Conservation (phyloP, 345 rosid species). For the Diplotaxis tenuifolia region DNA sequence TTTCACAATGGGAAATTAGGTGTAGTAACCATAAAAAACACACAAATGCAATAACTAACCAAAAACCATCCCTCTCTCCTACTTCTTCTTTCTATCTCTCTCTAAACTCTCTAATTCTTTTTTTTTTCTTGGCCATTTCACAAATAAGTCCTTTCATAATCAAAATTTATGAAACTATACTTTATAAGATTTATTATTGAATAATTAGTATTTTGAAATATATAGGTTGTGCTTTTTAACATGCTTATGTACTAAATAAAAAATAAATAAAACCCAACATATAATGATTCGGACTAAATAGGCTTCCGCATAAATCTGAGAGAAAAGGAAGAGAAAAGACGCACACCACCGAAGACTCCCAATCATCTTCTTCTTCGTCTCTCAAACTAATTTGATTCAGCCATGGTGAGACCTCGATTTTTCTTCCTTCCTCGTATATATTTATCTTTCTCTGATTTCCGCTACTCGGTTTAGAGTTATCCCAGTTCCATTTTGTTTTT, state of each 20-base stretch:
- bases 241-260: neutral
- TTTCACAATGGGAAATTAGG: too few relatives aligned
- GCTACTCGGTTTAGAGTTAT: neutral
- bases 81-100: too few relatives aligned
- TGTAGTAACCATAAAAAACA: too few relatives aligned
- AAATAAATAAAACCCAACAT: neutral
- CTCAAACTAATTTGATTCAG: constrained; percentile 3
- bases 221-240: neutral
- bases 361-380: constrained; percentile 17
- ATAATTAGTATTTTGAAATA: neutral
- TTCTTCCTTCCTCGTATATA: neutral
- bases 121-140: too few relatives aligned
- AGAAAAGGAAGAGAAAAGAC: constrained; percentile 19
- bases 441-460: neutral
- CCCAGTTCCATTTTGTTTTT: constrained; percentile 18
- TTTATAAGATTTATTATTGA: neutral
- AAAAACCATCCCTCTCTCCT: too few relatives aligned
- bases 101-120: too few relatives aligned
- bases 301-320: constrained; percentile 32
- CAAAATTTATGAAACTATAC: neutral
- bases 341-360: constrained; percentile 17
- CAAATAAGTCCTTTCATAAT: neutral
- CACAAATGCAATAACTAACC: too few relatives aligned
- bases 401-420: constrained; percentile 38
- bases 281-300: constrained; percentile 9